Base-by-base conservation (phyloP, 257 asterid species). In the Salvia hispanica region DNA sequence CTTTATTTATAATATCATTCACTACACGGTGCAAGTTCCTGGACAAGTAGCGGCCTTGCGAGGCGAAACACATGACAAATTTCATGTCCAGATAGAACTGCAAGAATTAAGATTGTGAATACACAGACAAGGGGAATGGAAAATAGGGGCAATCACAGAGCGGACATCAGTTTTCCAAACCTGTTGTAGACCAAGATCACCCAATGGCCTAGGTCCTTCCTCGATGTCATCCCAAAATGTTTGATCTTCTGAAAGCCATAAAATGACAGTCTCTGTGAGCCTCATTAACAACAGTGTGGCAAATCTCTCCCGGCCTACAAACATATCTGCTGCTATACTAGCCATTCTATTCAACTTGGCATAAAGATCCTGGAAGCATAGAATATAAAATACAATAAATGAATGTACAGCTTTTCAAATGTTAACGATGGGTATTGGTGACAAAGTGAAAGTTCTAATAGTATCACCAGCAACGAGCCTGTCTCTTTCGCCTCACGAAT, bases 81-180 rank as follows among this genome's bases (percentile, higher is more conserved):
- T 91, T 88, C 97, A 94, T 91, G 72, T 94, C 99, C 91, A 94
- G 61, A 77, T 91, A 94, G 82, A 94, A 84, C 99, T 94, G 95
- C 89, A 85, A 70, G 67, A 37, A 67, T 68, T 50, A 67, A 72
- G 59, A 71, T 43, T 42, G 70, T 72, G 61, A 78, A 58, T 4
- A 56, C 54, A 51, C 37, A 64, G 16, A 56, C 40, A 71, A 64
- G 42, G 50, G 2, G 31, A 13, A 63, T 54, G 43, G 54, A 62
- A 18, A 67, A 60, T 13, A 44, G 63, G 68, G 70, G 66, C 45
- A 43, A 46, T 6, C 55, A 64, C 44, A 43, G 62, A 44, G 47
- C 37, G 34, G 16, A 56, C 65, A 69, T 44, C 58, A 75, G 62
- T 46, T 68, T 72, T 59, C 46, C 81, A 57, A 72, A 94, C 99